Conservation (phyloP, 768 basidiomycete genomes). For the Rhizopogon vesiculosus region DNA sequence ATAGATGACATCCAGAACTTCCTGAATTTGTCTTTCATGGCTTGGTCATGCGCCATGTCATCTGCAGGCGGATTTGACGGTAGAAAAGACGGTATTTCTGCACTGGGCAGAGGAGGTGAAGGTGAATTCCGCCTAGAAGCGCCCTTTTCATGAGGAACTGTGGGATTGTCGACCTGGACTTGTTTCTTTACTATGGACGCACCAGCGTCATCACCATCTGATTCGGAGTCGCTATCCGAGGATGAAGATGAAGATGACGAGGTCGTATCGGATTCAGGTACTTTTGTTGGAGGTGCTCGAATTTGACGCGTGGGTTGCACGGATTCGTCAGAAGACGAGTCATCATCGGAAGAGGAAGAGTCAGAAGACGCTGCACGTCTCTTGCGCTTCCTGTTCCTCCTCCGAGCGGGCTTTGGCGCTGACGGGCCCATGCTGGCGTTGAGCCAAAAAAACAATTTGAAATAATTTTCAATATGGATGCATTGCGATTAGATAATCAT, state of each 20-base stretch:
- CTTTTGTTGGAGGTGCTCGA: background rate
- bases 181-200: background rate
- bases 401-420: slow-evolving; percentile 32
- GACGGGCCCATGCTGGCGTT: slow-evolving; percentile 20
- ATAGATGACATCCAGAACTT: slow-evolving; percentile 87
- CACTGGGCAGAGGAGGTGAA: slow-evolving; percentile 13
- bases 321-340: slow-evolving; percentile 16
- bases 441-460: background rate
- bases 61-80: slow-evolving; percentile 27
- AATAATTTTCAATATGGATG: background rate
- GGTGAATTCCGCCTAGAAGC: slow-evolving; percentile 16
- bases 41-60: slow-evolving; percentile 40
- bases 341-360: slow-evolving; percentile 36
- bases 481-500: background rate
- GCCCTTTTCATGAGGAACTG: background rate
- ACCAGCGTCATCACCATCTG: slow-evolving; percentile 1
- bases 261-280: slow-evolving; percentile 5
- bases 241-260: slow-evolving; percentile 14
- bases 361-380: slow-evolving; percentile 42
- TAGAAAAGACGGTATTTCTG: slow-evolving; percentile 54
- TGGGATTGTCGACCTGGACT: background rate
- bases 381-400: slow-evolving; percentile 50
- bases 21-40: slow-evolving; percentile 63
- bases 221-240: slow-evolving; percentile 11
- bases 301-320: background rate